Base-by-base conservation (phyloP, 371 early-diverging fungal genomes). In the Mortierella sp. region DNA sequence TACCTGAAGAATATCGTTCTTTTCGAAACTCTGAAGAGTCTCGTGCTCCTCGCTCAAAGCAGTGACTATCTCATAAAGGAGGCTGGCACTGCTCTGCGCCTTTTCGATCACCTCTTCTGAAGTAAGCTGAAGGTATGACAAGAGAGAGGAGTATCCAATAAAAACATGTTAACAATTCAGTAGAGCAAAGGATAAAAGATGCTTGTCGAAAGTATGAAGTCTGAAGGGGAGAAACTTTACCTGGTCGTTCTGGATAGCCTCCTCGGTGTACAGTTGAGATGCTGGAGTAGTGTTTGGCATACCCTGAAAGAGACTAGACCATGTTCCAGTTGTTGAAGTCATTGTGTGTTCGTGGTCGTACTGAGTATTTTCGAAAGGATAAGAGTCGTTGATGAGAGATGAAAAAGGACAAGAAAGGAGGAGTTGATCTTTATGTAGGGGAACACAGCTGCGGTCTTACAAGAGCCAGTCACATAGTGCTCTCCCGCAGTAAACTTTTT, bases 1-100 rank as follows among this genome's bases (percentile, higher is more conserved):
- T 53, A 72, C 78, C 69, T 72, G 68, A 34, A 77, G 40, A 9
- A 77, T n/a, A 37, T 77, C 78, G 43, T 72, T 77, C 34, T 64
- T 12, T 37, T 69, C 63, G 22, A 69, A 43, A 26, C 32, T 23
- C 4, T 31, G 26, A 23, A 69, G 31, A 17, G 61, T 69, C 55
- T 61, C 64, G 19, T 40, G 34, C 31, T 69, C 61, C 17, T 68
- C 49, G 53, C 28, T 47, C 28, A 72, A 28, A 17, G 78, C 72
- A 31, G 37, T 40, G 29, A 72, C 53, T 40, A 77, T 72, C 28
- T 77, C 78, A 17, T 54, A 61, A 26, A 77, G 64, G 51, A 77
- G 78, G 58, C 55, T 62, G 29, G 78, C 64, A 51, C 57, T 68
- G 40, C 65, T 63, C 22, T 77, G 68, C 1, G 78, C 72, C 64